Evolutionary conservation across 305 asterid genomes (phyloP), one percentile per base, ranked within the genome.

Genomic region (Fraxinus latifolia): DNA sequence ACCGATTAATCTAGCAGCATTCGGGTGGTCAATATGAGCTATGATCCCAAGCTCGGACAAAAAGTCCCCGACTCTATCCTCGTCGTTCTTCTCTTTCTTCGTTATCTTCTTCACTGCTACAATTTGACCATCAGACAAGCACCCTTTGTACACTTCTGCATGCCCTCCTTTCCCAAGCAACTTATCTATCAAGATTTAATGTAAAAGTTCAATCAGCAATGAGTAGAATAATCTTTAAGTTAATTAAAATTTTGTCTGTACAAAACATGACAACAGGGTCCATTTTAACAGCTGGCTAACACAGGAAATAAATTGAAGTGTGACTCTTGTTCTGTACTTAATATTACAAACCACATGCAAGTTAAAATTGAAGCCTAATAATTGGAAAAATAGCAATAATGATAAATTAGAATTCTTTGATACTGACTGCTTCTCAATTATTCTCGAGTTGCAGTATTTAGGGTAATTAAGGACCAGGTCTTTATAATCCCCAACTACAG

Each of bases 101-200:
- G 80, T 89, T 14, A 96, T 91, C 83, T 88, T 96, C 91, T 96
- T 96, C 79, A 96, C 98, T 7, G 99, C 99, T 25, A 96, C 97
- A 73, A 91, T 83, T 77, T 89, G 91, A 5, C 97, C 98, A 83
- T 93, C 97, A 17, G 93, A 74, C 70, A 96, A 86, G 70, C 90
- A 50, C 58, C 99, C 99, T 77, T 88, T 92, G 93, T 92, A 96
- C 83, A 96, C 99, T 86, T 92, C 97, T 32, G 99, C 99, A 83
- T 93, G 97, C 6, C 99, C 99, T 25, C 99, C 99, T 90, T 91
- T 91, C 58, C 99, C 99, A 67, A 96, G 86, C 88, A 96, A 81
- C 76, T 92, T 93, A 79, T 89, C 99, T 96, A 85, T 62, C 81
- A 82, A 77, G n/a, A 77, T 72, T 60, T 75, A 77, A 1, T 42